A percentile compares a stretch with the other conserved stretches of the same genome.
Conservation (phyloP, 2,329 filamentous ascomycete genomes). For the Drechslerella coelobrocha region DNA sequence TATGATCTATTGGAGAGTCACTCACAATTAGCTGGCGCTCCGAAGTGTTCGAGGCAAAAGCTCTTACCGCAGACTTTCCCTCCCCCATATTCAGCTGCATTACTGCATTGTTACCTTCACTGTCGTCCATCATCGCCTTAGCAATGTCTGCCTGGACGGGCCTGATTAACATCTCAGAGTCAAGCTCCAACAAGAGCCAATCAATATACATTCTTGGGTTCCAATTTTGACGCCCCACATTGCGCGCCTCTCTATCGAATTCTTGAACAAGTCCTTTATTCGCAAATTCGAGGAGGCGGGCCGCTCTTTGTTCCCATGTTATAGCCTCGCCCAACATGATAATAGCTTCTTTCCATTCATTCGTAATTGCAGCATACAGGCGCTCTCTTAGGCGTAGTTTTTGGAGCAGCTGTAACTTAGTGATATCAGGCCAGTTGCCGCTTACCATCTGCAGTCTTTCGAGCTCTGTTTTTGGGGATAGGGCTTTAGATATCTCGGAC, state of each 20-base stretch:
- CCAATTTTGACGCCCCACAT: constrained; percentile 14
- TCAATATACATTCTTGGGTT: constrained; percentile 62
- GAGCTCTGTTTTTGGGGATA: constrained; percentile 1
- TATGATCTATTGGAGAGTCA: constrained; percentile 62
- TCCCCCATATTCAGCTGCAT: constrained; percentile 76
- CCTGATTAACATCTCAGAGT: constrained; percentile 69
- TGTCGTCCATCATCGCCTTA: constrained; percentile 63
- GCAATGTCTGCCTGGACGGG: constrained; percentile 67
- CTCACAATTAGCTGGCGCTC: neutral
- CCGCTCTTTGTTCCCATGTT: constrained; percentile 27
- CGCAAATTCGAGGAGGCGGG: neutral
- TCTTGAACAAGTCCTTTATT: constrained; percentile 3
- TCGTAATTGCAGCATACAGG: neutral
- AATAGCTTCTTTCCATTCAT: constrained; percentile 5
- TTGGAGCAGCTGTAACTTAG: constrained; percentile 10
- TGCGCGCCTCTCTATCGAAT: constrained; percentile 16
- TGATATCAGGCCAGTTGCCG: constrained; percentile 47
- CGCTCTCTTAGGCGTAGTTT: constrained; percentile 3
- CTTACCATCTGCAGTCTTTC: neutral
- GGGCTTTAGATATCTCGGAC: neutral
- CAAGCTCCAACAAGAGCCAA: constrained; percentile 72
- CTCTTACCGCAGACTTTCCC: constrained; percentile 67
- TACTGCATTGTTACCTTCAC: constrained; percentile 61
- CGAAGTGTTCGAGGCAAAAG: neutral
- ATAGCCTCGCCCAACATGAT: constrained; percentile 19